Evolutionary conservation across 2,329 filamentous ascomycete species (phyloP).

Genomic region (Sporothrix sp.): DNA sequence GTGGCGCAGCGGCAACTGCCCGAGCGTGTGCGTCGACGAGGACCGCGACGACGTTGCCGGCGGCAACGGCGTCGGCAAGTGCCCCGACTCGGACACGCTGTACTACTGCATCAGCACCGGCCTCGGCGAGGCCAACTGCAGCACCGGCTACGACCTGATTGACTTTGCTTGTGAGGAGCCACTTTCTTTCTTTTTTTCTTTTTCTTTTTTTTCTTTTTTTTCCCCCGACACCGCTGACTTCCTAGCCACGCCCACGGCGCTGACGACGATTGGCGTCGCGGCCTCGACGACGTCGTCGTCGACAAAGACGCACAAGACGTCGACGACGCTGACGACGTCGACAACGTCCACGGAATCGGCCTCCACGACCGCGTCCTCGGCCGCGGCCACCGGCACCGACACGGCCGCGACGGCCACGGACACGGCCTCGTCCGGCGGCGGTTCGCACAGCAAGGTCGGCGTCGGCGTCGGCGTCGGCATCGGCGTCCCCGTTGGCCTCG

Average conservation of each 20-base stretch:
- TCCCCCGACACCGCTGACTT: not conserved
- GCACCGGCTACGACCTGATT: slow-evolving; percentile 16
- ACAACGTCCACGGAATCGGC: not conserved
- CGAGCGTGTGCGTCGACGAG: slow-evolving; percentile 26
- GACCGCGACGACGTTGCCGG: slow-evolving; percentile 7
- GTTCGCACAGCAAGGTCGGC: slow-evolving; percentile 3
- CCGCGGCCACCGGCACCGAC: not conserved
- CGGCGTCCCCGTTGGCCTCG: not conserved
- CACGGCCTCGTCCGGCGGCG: not conserved
- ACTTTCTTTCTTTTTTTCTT: not conserved
- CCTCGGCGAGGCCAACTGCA: slow-evolving; percentile 13
- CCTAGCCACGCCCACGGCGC: slow-evolving; percentile 11
- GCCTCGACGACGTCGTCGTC: slow-evolving; percentile 7
- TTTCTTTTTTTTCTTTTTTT: not conserved
- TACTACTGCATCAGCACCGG: slow-evolving; percentile 22
- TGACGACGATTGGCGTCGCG: slow-evolving; percentile 19
- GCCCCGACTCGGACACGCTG: slow-evolving; percentile 14
- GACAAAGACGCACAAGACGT: not conserved
- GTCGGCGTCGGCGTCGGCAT: slow-evolving; percentile 11
- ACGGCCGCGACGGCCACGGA: not conserved
- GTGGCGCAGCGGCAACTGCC: slow-evolving; percentile 25
- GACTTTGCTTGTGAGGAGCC: slow-evolving; percentile 15
- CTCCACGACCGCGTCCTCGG: not conserved
- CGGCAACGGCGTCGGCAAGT: slow-evolving; percentile 19
- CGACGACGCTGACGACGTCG: not conserved